phyloP scores from a whole-genome alignment of 371 early-diverging fungal genomes.

The Mucor indicus region DNA sequence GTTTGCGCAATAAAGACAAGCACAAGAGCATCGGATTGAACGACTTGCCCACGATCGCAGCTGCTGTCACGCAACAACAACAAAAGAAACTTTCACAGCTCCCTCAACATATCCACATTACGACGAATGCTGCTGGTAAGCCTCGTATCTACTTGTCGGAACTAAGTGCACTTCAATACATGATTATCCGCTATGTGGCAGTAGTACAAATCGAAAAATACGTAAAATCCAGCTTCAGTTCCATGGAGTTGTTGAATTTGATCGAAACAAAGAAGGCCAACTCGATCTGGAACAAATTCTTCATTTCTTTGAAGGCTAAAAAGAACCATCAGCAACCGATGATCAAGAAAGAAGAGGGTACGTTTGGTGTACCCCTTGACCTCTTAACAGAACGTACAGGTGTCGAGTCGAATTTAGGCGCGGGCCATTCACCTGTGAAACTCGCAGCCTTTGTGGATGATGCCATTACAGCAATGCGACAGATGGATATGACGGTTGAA shows the following conservation, averaged over 20 bases:
- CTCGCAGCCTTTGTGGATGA: constrained; percentile 87
- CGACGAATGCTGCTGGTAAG: constrained; percentile 7
- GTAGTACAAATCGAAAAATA: constrained; percentile 75
- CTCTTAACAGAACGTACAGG: constrained; percentile 61
- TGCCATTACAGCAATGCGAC: constrained; percentile 73
- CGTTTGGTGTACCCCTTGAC: constrained; percentile 48
- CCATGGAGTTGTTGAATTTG: constrained; percentile 67
- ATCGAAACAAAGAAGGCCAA: constrained; percentile 68
- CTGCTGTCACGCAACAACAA: constrained; percentile 8
- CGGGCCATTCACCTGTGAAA: constrained; percentile 69
- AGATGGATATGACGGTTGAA: constrained; percentile 87
- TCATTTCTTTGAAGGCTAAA: constrained; percentile 55
- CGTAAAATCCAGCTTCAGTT: constrained; percentile 59
- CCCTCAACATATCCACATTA: constrained; percentile 12
- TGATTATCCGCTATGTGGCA: constrained; percentile 86
- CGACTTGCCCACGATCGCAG: constrained; percentile 28
- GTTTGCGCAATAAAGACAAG: constrained; percentile 27
- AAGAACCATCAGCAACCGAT: constrained; percentile 27
- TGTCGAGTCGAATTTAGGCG: constrained; percentile 78
- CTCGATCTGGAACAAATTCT: constrained; percentile 76
- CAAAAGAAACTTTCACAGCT: too few species aligned
- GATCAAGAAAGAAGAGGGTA: constrained; percentile 66
- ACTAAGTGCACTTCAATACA: constrained; percentile 77
- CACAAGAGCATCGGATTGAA: constrained; percentile 26
- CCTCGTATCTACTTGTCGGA: constrained; percentile 69